phyloP scores from a whole-genome alignment of 73 alveolate species.

The Tetrahymena malaccensis region DNA sequence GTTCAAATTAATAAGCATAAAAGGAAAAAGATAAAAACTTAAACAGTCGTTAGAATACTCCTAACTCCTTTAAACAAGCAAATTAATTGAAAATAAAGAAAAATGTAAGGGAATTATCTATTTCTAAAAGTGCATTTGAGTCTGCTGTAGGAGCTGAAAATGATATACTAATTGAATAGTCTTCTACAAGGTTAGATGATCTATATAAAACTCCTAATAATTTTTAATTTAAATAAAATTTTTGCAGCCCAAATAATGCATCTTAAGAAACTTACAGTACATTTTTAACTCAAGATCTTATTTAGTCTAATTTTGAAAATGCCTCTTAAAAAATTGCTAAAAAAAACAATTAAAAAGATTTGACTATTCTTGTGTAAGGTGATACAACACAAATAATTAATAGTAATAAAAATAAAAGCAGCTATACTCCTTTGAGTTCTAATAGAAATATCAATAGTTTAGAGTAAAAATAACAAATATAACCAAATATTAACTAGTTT shows the following conservation, averaged over 20 bases:
- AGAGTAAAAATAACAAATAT: background rate
- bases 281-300: background rate
- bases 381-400: background rate
- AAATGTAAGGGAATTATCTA: background rate
- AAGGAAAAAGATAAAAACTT: background rate
- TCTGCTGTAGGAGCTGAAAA: background rate
- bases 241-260: background rate
- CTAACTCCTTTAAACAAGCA: background rate
- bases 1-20: too few species aligned
- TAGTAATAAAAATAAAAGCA: background rate
- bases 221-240: background rate
- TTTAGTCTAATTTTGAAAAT: background rate
- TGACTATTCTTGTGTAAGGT: background rate
- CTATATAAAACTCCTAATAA: background rate
- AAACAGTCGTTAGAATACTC: background rate
- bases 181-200: background rate
- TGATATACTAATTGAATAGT: background rate
- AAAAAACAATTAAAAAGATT: background rate
- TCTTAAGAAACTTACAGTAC: background rate
- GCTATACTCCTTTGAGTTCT: background rate
- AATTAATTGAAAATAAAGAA: too few species aligned
- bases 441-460: background rate
- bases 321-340: background rate
- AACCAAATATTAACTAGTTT: background rate
- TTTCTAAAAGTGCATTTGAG: background rate